Evolutionary conservation across 2,329 filamentous ascomycete genomes (phyloP).

Genomic region (Pestalotiopsis sp.): DNA sequence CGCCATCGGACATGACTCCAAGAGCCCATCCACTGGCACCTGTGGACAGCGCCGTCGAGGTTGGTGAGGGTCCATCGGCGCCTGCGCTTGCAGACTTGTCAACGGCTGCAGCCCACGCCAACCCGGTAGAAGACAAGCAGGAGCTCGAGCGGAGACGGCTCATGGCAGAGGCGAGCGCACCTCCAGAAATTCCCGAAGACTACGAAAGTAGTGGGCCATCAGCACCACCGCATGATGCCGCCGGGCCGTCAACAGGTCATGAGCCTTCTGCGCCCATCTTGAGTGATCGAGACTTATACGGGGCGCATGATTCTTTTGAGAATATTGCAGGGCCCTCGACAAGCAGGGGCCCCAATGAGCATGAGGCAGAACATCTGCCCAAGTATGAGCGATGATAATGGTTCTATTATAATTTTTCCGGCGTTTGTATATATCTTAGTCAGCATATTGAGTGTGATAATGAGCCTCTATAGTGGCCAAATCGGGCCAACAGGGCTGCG

Average conservation of each 20-base stretch:
- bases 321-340: constrained; percentile 55
- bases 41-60: neutral
- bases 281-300: constrained; percentile 25
- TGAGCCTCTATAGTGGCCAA: neutral
- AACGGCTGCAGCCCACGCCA: constrained; percentile 23
- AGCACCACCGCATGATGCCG: constrained; percentile 19
- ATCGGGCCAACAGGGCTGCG: neutral
- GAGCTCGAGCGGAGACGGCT: constrained; percentile 64
- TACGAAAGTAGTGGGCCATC: constrained; percentile 37
- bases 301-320: constrained; percentile 32
- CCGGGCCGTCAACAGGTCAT: constrained; percentile 24
- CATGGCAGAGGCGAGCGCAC: constrained; percentile 54
- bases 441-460: neutral
- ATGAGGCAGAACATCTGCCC: constrained; percentile 32
- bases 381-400: constrained; percentile 35
- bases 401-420: neutral
- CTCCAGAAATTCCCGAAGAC: constrained; percentile 47
- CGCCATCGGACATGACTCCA: constrained; percentile 6
- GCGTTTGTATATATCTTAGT: constrained; percentile 5
- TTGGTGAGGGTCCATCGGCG: constrained; percentile 41
- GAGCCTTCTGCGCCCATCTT: constrained; percentile 34
- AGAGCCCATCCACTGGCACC: neutral
- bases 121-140: constrained; percentile 67
- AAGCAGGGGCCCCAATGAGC: constrained; percentile 24
- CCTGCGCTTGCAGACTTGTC: constrained; percentile 50